phyloP scores from a whole-genome alignment of 2,329 filamentous ascomycete species.

The Lachnellula cervina region DNA sequence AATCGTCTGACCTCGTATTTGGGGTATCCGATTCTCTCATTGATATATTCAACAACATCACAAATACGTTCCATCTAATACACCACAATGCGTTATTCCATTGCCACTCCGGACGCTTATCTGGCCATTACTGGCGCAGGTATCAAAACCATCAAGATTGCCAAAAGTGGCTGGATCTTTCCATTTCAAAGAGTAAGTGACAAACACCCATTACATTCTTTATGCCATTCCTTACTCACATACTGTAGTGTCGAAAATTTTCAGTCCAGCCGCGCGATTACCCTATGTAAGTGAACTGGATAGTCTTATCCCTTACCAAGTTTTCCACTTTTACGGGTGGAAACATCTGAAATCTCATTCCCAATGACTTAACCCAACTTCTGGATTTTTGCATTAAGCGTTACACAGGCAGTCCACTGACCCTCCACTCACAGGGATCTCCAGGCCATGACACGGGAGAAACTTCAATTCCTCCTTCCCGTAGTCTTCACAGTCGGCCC shows the following conservation, averaged over 20 bases:
- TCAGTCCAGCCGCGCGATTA: constrained; percentile 75
- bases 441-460: constrained; percentile 86
- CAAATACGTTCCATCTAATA: background rate
- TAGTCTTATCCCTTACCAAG: background rate
- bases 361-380: too few relatives aligned
- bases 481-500: constrained; percentile 85
- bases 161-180: constrained; percentile 69
- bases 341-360: background rate
- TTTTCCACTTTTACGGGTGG: background rate
- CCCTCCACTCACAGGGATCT: constrained; percentile 43
- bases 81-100: constrained; percentile 55
- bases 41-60: background rate
- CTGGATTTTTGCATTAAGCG: too few relatives aligned
- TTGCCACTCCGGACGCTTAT: constrained; percentile 75
- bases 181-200: constrained; percentile 59
- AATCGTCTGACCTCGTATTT: background rate
- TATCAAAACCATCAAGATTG: constrained; percentile 68
- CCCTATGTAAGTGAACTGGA: constrained; percentile 45
- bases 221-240: constrained; percentile 8
- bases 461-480: constrained; percentile 75
- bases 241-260: constrained; percentile 24
- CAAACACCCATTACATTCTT: background rate
- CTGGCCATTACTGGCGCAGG: constrained; percentile 81
- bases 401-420: too few relatives aligned
- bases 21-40: background rate